Conservation (phyloP, 176 grass and related monocot species). For the Urochloa ruziziensis region DNA sequence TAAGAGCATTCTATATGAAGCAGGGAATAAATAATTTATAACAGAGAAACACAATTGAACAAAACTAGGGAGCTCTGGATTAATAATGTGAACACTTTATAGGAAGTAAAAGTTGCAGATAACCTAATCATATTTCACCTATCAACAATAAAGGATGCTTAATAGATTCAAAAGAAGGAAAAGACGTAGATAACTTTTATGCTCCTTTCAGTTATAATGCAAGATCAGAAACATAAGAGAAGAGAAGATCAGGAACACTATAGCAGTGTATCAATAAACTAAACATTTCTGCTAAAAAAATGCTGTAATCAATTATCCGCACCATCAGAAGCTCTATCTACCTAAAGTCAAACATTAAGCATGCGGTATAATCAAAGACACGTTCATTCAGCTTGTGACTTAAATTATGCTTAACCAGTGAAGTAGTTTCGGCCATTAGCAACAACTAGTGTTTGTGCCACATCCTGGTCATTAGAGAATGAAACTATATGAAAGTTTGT, state of each 20-base stretch:
- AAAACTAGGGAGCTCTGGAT: conserved; percentile 29
- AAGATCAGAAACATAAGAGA: background rate
- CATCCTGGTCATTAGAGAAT: background rate
- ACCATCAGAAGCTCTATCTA: conserved; percentile 1
- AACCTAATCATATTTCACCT: background rate
- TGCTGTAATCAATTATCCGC: background rate
- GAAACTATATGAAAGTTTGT: background rate
- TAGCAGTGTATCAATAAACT: background rate
- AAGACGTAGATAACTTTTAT: background rate
- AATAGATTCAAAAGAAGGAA: background rate
- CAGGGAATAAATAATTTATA: background rate
- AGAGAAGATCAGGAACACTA: background rate
- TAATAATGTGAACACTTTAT: background rate
- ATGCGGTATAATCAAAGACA: background rate
- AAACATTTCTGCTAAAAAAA: background rate
- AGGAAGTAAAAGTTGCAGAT: background rate
- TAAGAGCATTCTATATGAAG: background rate
- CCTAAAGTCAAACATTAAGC: background rate
- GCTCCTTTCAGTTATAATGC: background rate
- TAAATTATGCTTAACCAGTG: no score
- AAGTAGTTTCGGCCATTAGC: no score
- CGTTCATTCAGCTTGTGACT: no score
- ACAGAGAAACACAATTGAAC: conserved; percentile 21
- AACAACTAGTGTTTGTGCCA: no score
- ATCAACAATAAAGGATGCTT: background rate